phyloP scores from a whole-genome alignment of 2,329 filamentous ascomycete genomes.

The Gaeumannomyces sp. region DNA sequence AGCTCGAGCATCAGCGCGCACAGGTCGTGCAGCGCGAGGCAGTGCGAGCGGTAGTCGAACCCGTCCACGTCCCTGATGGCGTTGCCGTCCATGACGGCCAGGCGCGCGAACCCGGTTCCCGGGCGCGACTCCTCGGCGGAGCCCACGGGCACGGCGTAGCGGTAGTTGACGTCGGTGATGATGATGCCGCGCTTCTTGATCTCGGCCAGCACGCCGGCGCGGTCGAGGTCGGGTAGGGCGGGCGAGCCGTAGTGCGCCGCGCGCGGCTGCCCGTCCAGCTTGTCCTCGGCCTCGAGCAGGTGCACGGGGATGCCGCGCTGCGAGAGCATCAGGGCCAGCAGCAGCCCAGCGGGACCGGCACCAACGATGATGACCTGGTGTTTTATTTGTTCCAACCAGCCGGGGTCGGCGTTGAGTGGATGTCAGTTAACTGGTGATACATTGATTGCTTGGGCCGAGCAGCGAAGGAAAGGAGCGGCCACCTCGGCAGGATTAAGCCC shows the following conservation, averaged over 20 bases:
- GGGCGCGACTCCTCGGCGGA: neutral
- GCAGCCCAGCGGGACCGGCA: constrained; percentile 42
- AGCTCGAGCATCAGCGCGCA: constrained; percentile 37
- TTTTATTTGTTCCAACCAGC: too few relatives aligned
- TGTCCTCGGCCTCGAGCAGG: constrained; percentile 47
- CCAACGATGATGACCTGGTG: constrained; percentile 39
- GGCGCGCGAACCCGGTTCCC: constrained; percentile 13
- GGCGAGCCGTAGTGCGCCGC: constrained; percentile 56
- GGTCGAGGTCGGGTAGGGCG: constrained; percentile 49
- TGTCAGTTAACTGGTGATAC: neutral
- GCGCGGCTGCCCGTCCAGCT: constrained; percentile 53
- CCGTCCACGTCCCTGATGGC: constrained; percentile 29
- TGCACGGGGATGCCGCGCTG: constrained; percentile 45
- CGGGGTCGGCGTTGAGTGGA: neutral
- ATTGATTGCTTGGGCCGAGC: neutral
- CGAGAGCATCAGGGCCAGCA: constrained; percentile 46
- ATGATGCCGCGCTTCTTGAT: constrained; percentile 27
- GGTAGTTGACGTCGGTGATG: constrained; percentile 5
- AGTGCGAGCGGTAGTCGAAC: constrained; percentile 33
- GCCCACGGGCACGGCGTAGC: neutral
- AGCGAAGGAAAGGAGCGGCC: neutral
- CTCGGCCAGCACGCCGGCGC: constrained; percentile 51
- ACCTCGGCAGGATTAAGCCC: neutral
- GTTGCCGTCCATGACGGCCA: constrained; percentile 30
- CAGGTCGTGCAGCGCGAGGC: constrained; percentile 35